A percentile compares a stretch with the other conserved stretches of the same genome.
phyloP scores from a whole-genome alignment of 768 basidiomycete genomes.

The Neoboletus brunneissimus region DNA sequence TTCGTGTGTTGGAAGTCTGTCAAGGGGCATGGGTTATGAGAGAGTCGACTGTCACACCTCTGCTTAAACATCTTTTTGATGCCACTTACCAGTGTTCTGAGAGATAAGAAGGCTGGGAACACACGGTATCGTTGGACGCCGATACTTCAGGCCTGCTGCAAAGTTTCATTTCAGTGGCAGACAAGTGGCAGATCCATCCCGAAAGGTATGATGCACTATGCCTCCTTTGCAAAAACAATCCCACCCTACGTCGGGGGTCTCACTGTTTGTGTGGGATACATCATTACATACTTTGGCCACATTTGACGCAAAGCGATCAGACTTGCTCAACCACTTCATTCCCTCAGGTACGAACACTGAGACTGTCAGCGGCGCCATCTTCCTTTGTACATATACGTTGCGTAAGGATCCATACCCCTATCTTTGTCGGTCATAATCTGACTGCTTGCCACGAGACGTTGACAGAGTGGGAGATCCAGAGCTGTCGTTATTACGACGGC shows the following conservation, averaged over 20 bases:
- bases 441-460: neutral
- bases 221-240: neutral
- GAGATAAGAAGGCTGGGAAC: neutral
- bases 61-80: neutral
- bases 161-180: neutral
- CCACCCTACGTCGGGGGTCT: neutral
- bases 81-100: neutral
- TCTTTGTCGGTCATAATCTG: neutral
- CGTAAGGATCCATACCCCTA: neutral
- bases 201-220: neutral
- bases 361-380: neutral
- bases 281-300: neutral
- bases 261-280: neutral
- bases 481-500: neutral
- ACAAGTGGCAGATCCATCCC: neutral
- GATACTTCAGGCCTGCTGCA: neutral
- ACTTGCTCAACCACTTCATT: neutral
- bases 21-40: too few species aligned
- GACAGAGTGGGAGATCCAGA: neutral
- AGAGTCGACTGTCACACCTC: too few species aligned
- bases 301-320: neutral
- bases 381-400: neutral
- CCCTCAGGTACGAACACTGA: neutral
- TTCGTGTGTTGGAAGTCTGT: too few species aligned
- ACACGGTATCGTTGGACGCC: neutral